Conservation (phyloP, 257 asterid species). For the Knoxia roxburghii region DNA sequence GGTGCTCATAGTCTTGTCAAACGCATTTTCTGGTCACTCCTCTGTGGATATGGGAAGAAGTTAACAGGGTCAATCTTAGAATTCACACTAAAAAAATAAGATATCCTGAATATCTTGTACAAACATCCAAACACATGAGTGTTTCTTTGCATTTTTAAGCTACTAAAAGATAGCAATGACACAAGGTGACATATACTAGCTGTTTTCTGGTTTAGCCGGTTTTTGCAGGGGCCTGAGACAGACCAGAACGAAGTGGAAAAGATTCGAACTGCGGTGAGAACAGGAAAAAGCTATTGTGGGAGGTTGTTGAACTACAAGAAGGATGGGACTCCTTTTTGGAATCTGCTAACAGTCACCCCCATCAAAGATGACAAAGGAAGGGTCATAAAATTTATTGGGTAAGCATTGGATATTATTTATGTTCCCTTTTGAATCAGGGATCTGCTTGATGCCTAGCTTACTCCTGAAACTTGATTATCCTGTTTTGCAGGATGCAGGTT, state of each 20-base stretch:
- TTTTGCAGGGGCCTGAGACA: slow-evolving; percentile 91
- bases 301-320: slow-evolving; percentile 94
- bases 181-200: slow-evolving; percentile 14
- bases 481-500: slow-evolving; percentile 98
- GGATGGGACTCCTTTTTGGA: slow-evolving; percentile 96
- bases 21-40: too few relatives aligned
- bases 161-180: too few relatives aligned
- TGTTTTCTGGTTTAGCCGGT: slow-evolving; percentile 77
- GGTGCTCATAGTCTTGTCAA: too few relatives aligned
- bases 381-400: slow-evolving; percentile 91
- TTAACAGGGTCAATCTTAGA: too few relatives aligned
- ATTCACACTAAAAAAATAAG: too few relatives aligned
- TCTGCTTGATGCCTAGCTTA: not conserved
- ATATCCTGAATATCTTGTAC: too few relatives aligned
- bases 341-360: slow-evolving; percentile 86
- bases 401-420: slow-evolving; percentile 17
- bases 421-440: not conserved
- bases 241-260: slow-evolving; percentile 79
- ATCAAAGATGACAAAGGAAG: slow-evolving; percentile 80
- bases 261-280: slow-evolving; percentile 55
- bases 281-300: slow-evolving; percentile 88
- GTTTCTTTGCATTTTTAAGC: too few relatives aligned
- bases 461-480: too few relatives aligned
- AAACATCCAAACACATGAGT: too few relatives aligned
- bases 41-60: too few relatives aligned